Percentiles rank a stretch among this genome's conserved stretches.
Evolutionary conservation across 345 rosid genomes (phyloP).

Genomic region (Citrus reticulata): DNA sequence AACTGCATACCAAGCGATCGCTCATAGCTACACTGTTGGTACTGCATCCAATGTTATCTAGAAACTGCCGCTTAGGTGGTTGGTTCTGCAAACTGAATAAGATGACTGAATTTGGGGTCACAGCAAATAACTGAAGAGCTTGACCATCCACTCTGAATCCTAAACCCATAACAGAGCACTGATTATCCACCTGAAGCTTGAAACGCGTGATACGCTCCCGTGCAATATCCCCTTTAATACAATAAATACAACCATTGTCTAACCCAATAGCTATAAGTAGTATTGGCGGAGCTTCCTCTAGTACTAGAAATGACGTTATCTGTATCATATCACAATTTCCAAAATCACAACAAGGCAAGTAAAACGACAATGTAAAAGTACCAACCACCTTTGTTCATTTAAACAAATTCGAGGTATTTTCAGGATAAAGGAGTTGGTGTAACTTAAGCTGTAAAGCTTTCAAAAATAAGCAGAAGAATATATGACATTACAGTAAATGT

Average conservation of each 20-base stretch:
- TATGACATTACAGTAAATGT: not conserved
- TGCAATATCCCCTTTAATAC: slow-evolving; percentile 96
- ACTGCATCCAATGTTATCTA: slow-evolving; percentile 82
- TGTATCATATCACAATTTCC: slow-evolving; percentile 35
- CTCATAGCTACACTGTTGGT: slow-evolving; percentile 81
- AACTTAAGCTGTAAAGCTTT: not conserved
- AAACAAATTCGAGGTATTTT: not conserved
- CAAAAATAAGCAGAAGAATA: too few relatives aligned
- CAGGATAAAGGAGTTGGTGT: not conserved
- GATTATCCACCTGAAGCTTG: slow-evolving; percentile 70
- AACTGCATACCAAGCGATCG: slow-evolving; percentile 70
- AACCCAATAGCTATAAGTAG: slow-evolving; percentile 87
- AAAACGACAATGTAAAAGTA: not conserved
- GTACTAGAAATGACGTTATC: slow-evolving; percentile 88
- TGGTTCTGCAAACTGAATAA: slow-evolving; percentile 73
- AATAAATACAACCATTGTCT: slow-evolving; percentile 78
- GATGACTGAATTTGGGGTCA: slow-evolving; percentile 69
- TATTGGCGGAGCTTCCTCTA: slow-evolving; percentile 96
- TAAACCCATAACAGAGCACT: slow-evolving; percentile 59
- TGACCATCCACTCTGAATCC: slow-evolving; percentile 91
- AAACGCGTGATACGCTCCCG: slow-evolving; percentile 87
- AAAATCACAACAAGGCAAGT: not conserved
- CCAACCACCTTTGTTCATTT: not conserved
- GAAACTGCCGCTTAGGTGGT: slow-evolving; percentile 66
- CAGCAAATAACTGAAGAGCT: slow-evolving; percentile 80